Evolutionary conservation across 352 stramenopile species (phyloP).

Genomic region (Phytophthora nicotianae): DNA sequence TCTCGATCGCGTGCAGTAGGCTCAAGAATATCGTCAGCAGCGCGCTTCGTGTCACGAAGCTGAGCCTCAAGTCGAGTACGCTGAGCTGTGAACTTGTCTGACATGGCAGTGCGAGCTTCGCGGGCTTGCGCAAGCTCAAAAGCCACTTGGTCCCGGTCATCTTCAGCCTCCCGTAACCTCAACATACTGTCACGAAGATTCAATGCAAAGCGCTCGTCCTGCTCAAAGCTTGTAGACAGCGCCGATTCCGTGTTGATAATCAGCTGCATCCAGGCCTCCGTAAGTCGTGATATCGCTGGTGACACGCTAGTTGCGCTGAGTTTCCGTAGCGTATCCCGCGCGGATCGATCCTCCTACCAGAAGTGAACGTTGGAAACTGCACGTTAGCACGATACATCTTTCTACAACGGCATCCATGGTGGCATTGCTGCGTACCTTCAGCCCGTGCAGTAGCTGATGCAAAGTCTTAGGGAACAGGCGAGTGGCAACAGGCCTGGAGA

Average conservation of each 20-base stretch:
- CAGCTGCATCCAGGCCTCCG: conserved; percentile 46
- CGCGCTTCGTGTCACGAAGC: conserved; percentile 48
- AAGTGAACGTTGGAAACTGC: not conserved
- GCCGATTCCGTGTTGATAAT: conserved; percentile 43
- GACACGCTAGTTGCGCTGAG: conserved; percentile 48
- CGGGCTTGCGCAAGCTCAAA: conserved; percentile 60
- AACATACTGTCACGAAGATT: conserved; percentile 53
- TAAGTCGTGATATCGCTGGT: conserved; percentile 38
- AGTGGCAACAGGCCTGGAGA: conserved; percentile 16
- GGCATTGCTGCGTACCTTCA: conserved; percentile 26
- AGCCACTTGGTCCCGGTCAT: conserved; percentile 63
- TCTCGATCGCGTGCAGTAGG: conserved; percentile 46
- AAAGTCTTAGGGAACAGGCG: conserved; percentile 42
- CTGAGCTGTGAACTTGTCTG: conserved; percentile 36
- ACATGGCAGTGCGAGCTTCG: conserved; percentile 36
- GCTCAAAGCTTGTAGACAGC: conserved; percentile 57
- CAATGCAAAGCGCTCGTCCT: conserved; percentile 45
- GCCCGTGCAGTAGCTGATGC: conserved; percentile 25
- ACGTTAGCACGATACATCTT: not conserved
- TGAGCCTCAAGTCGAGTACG: conserved; percentile 49
- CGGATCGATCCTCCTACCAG: conserved; percentile 45
- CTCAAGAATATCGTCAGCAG: conserved; percentile 42
- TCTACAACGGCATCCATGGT: not conserved
- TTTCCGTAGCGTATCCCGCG: conserved; percentile 46
- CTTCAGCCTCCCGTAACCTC: conserved; percentile 62